These are phyloP conservation scores for Linum usitatissimum DNA, from an alignment of 345 rosid genomes.

Conservation along the genomic window DNA sequence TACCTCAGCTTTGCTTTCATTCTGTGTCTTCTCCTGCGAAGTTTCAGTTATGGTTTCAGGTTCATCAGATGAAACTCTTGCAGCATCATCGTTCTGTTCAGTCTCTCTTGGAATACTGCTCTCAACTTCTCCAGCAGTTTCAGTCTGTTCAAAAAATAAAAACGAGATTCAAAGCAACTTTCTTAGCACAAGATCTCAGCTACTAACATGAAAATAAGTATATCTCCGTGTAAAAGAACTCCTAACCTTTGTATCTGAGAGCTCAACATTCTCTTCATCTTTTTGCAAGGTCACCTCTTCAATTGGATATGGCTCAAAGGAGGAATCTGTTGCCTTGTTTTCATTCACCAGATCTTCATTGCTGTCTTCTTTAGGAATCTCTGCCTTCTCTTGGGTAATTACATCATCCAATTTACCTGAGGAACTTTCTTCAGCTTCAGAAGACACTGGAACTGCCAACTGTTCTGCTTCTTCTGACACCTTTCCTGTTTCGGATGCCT, in stretches of 20 bases:
- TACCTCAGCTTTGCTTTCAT: not conserved
- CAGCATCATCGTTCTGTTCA: constrained; percentile 8
- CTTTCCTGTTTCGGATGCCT: not conserved
- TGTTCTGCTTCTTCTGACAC: not conserved
- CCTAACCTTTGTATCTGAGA: not conserved
- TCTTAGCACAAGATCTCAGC: not conserved
- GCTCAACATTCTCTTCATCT: constrained; percentile 2
- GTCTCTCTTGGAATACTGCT: constrained; percentile 3
- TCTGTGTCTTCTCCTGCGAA: not conserved
- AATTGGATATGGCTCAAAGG: not conserved
- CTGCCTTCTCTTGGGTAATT: not conserved
- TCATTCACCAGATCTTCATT: not conserved
- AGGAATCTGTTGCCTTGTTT: not conserved
- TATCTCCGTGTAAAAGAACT: not conserved
- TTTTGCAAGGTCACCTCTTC: constrained; percentile 2
- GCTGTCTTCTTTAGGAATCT: not conserved
- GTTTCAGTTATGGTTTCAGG: not conserved
- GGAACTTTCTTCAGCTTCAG: not conserved
- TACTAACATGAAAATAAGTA: not conserved
- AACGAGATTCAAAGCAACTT: constrained; percentile 1
- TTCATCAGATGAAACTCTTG: constrained; percentile 8
- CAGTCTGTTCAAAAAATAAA: not conserved
- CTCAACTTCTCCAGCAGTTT: constrained; percentile 4
- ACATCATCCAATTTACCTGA: not conserved
- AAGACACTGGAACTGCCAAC: too few species aligned